These are phyloP conservation scores for Puccinia triticina DNA, from an alignment of 1,284 basidiomycete genomes.

Conservation along the genomic window DNA sequence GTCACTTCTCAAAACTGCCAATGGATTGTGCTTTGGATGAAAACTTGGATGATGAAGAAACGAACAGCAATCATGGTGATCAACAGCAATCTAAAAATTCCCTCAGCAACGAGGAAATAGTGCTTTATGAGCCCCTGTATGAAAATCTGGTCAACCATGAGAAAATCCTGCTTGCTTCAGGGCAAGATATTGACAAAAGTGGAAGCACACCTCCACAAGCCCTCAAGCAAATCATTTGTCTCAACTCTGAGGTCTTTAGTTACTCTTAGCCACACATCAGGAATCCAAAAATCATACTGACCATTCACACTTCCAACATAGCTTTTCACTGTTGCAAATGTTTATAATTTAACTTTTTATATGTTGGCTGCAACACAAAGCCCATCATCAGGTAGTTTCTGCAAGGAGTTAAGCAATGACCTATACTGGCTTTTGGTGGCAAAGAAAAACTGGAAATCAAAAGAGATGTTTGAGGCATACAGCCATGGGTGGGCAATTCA, in stretches of 20 bases:
- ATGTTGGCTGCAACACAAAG: not conserved
- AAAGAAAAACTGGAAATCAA: not conserved
- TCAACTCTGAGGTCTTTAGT: not conserved
- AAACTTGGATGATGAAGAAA: not conserved
- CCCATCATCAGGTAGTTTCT: not conserved
- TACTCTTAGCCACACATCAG: not conserved
- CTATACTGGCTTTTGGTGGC: not conserved
- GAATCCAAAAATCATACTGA: not conserved
- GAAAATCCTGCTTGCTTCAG: not conserved
- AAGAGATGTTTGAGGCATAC: constrained; percentile 10
- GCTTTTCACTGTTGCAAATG: constrained; percentile 7
- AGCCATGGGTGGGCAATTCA: constrained; percentile 16
- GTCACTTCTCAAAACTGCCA: not conserved
- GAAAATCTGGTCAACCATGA: constrained; percentile 6
- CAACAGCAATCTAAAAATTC: too few relatives aligned
- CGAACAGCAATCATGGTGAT: too few relatives aligned
- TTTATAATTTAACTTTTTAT: constrained; percentile 2
- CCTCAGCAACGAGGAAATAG: not conserved
- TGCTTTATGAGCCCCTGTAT: not conserved
- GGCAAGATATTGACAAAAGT: not conserved
- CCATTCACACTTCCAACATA: not conserved
- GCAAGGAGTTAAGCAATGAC: not conserved
- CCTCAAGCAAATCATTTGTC: not conserved
- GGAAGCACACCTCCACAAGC: not conserved
- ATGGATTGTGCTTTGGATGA: not conserved